phyloP scores from a whole-genome alignment of 345 rosid species.

The Dovyalis caffra region DNA sequence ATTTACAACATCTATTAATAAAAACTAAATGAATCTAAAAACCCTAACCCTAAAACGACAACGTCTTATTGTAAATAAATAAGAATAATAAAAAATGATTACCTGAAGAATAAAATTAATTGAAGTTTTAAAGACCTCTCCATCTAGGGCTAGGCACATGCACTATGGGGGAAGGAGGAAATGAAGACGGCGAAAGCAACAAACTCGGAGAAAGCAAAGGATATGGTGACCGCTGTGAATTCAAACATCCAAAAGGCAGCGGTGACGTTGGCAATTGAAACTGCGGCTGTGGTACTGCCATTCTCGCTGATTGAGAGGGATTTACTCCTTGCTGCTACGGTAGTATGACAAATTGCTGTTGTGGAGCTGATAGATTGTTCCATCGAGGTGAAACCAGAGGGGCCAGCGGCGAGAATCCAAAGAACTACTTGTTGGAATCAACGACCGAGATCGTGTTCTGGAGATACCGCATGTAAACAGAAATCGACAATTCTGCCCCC shows the following conservation, averaged over 20 bases:
- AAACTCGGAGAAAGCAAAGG: no score
- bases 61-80: background rate
- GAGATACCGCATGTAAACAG: conserved; percentile 72
- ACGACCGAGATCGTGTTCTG: conserved; percentile 43
- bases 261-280: conserved; percentile 49
- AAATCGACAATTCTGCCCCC: conserved; percentile 72
- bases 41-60: background rate
- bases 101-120: background rate
- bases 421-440: conserved; percentile 54
- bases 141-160: conserved; percentile 69
- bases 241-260: conserved; percentile 68
- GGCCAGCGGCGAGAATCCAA: conserved; percentile 65
- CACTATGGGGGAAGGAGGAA: conserved; percentile 70
- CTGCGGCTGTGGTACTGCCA: conserved; percentile 27
- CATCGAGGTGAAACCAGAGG: conserved; percentile 67
- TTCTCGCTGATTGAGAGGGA: conserved; percentile 10
- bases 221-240: conserved; percentile 67
- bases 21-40: background rate
- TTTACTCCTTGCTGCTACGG: conserved; percentile 21
- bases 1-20: conserved; percentile 5
- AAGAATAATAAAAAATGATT: no score
- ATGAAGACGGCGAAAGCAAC: conserved; percentile 66
- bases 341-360: conserved; percentile 27
- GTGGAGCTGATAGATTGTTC: conserved; percentile 36
- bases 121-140: conserved; percentile 44